Percentiles rank a stretch among this genome's conserved stretches.
phyloP scores from a whole-genome alignment of 2,329 filamentous ascomycete species.

The Arthrobotrys megalospora region DNA sequence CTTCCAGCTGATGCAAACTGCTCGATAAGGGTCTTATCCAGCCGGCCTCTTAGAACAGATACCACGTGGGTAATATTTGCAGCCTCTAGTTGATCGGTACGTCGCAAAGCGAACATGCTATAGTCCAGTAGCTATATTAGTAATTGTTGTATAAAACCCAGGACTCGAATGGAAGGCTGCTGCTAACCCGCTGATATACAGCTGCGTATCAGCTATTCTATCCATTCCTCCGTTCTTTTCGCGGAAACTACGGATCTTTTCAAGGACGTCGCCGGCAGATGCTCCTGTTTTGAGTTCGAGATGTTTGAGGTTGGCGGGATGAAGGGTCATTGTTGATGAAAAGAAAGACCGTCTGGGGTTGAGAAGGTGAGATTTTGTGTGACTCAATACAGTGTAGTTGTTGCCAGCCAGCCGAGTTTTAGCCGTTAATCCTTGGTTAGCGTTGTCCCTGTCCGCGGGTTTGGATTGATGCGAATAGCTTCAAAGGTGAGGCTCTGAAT shows the following conservation, averaged over 20 bases:
- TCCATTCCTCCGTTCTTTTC: slow-evolving; percentile 74
- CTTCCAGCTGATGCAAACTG: slow-evolving; percentile 71
- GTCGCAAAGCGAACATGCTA: slow-evolving; percentile 84
- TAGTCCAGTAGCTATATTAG: slow-evolving; percentile 11
- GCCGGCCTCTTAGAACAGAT: slow-evolving; percentile 80
- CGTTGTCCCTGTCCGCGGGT: not conserved
- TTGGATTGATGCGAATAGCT: not conserved
- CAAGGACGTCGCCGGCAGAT: slow-evolving; percentile 66
- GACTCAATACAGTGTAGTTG: slow-evolving; percentile 31
- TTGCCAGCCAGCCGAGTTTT: slow-evolving; percentile 44
- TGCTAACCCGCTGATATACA: slow-evolving; percentile 84
- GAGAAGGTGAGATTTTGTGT: slow-evolving; percentile 29
- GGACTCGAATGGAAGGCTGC: slow-evolving; percentile 18
- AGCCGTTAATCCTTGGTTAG: slow-evolving; percentile 27
- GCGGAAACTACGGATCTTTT: slow-evolving; percentile 52
- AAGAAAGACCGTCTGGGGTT: slow-evolving; percentile 4
- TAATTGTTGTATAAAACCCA: not conserved
- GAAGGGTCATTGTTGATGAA: slow-evolving; percentile 38
- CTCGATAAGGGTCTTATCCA: slow-evolving; percentile 73
- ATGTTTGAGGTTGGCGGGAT: slow-evolving; percentile 22
- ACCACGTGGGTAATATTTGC: slow-evolving; percentile 89
- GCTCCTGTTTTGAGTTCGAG: slow-evolving; percentile 63
- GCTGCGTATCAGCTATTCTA: slow-evolving; percentile 77
- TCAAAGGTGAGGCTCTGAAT: not conserved
- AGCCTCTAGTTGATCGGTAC: slow-evolving; percentile 78